Base-by-base conservation (phyloP, 1,284 basidiomycete species). In the Trametes polyzona region DNA sequence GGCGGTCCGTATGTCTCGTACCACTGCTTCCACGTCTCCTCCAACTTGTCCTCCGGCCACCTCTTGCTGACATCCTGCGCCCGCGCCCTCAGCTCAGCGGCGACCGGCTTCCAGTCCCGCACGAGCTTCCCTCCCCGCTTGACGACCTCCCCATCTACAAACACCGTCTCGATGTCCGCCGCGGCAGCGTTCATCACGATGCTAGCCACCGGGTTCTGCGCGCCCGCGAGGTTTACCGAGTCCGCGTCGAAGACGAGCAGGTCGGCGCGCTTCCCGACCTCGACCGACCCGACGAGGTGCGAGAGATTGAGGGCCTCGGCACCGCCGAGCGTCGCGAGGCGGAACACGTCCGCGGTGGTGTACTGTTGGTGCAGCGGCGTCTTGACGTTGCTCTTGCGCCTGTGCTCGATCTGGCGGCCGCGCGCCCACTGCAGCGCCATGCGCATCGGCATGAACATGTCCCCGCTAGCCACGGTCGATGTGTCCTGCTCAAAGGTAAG, bases 61-160 rank as follows among this genome's bases (percentile, higher is more conserved):
- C 62, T 84, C 33, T 78, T 75, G 5, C 76, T 83, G 44, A 77
- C 77, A 23, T 81, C 81, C 14, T 77, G 75, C 17, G 72, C 78
- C 2, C 68, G 74, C 46, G 79, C 79, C 81, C 27, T 74, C 76
- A 60, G 76, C 75, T 59, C 86, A 80, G 14, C 55, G 29, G 65
- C 69, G 5, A 70, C 65, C 4, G 59, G 58, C 4, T 46, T 73
- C 75, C 41, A 70, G 64, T 60, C 63, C 42, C 62, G 64, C 43
- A 61, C 66, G 29, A 69, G 59, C 36, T 65, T 67, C 3, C 63
- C 64, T 23, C 65, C 60, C 19, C 60, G 57, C 56, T 72, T 72
- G 36, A 73, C 66, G 21, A 73, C 62, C 48, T 74, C 71, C 9
- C 73, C 73, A 35, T 73, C 64, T 11, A 74, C 71, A 24, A 74